Evolutionary conservation across 108 stramenopile genomes (phyloP).

Genomic region (Conticribra weissflogii): DNA sequence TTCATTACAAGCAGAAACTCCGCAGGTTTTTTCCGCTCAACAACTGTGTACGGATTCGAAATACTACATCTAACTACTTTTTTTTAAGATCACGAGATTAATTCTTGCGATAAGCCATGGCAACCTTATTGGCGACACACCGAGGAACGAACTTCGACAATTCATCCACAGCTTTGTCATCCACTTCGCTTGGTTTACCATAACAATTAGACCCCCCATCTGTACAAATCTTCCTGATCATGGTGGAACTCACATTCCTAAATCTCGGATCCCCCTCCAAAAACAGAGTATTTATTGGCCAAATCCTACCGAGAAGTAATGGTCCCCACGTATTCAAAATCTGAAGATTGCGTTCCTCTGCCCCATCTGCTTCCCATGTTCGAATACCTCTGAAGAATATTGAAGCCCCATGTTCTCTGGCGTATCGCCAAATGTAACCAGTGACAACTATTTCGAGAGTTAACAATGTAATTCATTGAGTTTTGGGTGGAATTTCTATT

Average conservation of each 20-base stretch:
- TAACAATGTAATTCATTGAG: not conserved
- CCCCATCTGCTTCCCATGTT: slow-evolving; percentile 83
- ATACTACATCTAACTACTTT: no score
- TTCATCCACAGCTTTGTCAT: slow-evolving; percentile 5
- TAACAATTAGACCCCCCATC: not conserved
- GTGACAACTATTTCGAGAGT: slow-evolving; percentile 49
- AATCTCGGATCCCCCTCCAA: slow-evolving; percentile 83
- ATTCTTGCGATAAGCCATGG: slow-evolving; percentile 14
- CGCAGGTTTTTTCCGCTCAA: no score
- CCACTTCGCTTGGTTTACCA: slow-evolving; percentile 12
- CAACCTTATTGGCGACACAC: slow-evolving; percentile 30
- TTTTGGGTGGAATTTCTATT: no score
- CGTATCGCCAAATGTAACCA: slow-evolving; percentile 88
- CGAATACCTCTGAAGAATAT: slow-evolving; percentile 85
- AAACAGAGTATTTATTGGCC: slow-evolving; percentile 74
- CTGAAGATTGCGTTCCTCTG: slow-evolving; percentile 72
- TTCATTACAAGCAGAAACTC: no score
- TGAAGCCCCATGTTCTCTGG: slow-evolving; percentile 55
- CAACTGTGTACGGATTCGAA: no score
- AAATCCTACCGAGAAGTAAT: slow-evolving; percentile 60
- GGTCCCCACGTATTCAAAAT: slow-evolving; percentile 72
- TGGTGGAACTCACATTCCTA: slow-evolving; percentile 77
- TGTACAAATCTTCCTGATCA: slow-evolving; percentile 63
- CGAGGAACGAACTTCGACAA: slow-evolving; percentile 43
- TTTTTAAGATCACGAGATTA: not conserved